Evolutionary conservation across 441 rosid genomes (phyloP).

Genomic region (Daphne laureola): DNA sequence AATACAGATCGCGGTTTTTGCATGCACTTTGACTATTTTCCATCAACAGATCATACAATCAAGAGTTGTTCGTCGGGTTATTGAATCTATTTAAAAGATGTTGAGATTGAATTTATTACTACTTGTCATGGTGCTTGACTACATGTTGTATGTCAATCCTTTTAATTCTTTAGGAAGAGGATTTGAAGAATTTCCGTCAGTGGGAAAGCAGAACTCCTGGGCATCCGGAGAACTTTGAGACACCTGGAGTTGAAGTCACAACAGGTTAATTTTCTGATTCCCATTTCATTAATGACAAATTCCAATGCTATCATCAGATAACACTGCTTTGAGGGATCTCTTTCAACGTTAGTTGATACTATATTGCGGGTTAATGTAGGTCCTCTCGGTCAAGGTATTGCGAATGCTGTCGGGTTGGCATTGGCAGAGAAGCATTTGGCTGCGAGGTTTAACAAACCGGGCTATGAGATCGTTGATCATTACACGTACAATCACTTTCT

Average conservation of each 20-base stretch:
- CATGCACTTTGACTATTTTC: no score
- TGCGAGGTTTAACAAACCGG: conserved; percentile 94
- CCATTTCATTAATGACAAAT: neutral
- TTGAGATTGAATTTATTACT: no score
- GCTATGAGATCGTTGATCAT: conserved; percentile 81
- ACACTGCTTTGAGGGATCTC: neutral
- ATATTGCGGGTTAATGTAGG: conserved; percentile 35
- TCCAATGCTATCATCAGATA: neutral
- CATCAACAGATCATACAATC: no score
- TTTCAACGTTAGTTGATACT: neutral
- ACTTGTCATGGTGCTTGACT: no score
- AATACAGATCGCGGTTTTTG: neutral
- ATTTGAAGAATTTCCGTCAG: conserved; percentile 84
- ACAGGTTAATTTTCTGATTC: conserved; percentile 53
- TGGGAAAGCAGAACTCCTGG: conserved; percentile 98
- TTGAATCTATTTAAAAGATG: no score
- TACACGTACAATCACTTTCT: conserved; percentile 50
- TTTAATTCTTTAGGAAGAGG: conserved; percentile 58
- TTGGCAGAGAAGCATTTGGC: conserved; percentile 96
- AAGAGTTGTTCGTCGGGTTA: no score
- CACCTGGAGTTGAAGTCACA: conserved; percentile 98
- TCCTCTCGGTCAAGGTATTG: conserved; percentile 98
- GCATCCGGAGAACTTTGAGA: conserved; percentile 99
- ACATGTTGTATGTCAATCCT: no score
- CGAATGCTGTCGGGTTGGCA: conserved; percentile 98